Base-by-base conservation (phyloP, 306 rosid genomes). In the Vigna angularis region DNA sequence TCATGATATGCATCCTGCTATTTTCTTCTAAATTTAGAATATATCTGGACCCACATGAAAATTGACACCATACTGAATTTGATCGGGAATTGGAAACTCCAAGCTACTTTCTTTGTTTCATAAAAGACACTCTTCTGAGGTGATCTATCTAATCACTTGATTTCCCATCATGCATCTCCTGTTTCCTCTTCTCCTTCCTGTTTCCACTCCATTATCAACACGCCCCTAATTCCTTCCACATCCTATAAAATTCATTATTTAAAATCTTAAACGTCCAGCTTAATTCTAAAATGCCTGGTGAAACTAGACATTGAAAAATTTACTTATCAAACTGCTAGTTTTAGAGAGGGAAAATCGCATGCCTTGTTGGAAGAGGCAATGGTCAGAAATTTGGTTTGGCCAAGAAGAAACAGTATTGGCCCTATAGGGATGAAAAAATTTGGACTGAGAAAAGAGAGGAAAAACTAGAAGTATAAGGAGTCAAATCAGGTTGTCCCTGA, bases 401-500 rank as follows among this genome's bases (percentile, higher is more conserved):
- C 20, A 24, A 63, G 47, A 57, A 45, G 70, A 78, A 62, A 73
- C 62, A 56, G 52, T 20, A 18, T 4, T 18, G 16, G 1, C 20
- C n/a, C 16, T 3, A 5, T 8, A 1, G 7, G 22, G 53, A 22
- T 16, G 20, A 30, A 15, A n/a, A 58, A 61, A 48, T 7, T 26
- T 20, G 14, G 44, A 53, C 5, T 20, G 0, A 57, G 9, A 34
- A 83, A 48, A 65, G 52, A 77, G 57, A 66, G 76, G 45, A 61
- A 58, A 73, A 59, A 36, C 7, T 24, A 20, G 51, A 69, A 55
- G 81, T 45, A 77, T 47, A 69, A 59, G 11, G 63, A 73, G 80
- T 81, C 87, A 68, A 77, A 81, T 83, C 75, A 73, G 44, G 78
- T 52, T 79, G 83, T 85, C 48, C 74, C 79, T 9, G 38, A 84